Base-by-base conservation (phyloP, 2,329 filamentous ascomycete genomes). In the Colletotrichum cordylinicola region DNA sequence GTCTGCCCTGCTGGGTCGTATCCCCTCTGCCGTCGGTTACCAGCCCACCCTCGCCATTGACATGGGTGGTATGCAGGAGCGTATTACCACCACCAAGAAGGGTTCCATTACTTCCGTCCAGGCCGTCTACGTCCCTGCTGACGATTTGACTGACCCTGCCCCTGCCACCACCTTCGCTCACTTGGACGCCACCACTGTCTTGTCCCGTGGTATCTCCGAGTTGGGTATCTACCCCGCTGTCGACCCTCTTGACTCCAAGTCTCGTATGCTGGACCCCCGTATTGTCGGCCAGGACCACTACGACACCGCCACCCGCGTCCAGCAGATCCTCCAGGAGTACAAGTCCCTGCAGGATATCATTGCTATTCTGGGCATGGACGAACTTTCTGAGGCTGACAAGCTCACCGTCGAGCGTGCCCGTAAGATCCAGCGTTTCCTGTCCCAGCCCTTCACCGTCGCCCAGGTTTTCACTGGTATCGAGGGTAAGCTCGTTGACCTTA, bases 281-380 rank as follows among this genome's bases (percentile, higher is more conserved):
- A 93, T 99, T 85, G 94, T 99, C 84, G 97, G 97, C 87, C 91
- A 98, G 85, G 97, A 99, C 78, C 97, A 99, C 93, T 99, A 99
- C 94, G 87, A 96, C 78, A 96, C 93, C 83, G 97, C 97, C 87
- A 95, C 94, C 87, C 94, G 94, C 83, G 97, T 99, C 85, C 97
- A 99, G 92, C 96, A 98, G 91, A 98, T 98, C 90, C 94, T 99
- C 87, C 97, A 99, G 91, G 97, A 98, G 92, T 99, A 99, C 95
- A 98, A 98, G 95, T 98, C 96, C 80, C 95, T 99, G 82, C 97
- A 99, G 91, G 97, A 99, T 91, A 99, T 99, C 93, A 98, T 98
- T 92, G 97, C 97, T 89, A 99, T 99, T 96, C 90, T 98, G 87
- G 96, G 96, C 94, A 98, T 99, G 97, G 97, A 99, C 89, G 97